Conservation (phyloP, 2,329 filamentous ascomycete genomes). For the Neonectria neomacrospora region DNA sequence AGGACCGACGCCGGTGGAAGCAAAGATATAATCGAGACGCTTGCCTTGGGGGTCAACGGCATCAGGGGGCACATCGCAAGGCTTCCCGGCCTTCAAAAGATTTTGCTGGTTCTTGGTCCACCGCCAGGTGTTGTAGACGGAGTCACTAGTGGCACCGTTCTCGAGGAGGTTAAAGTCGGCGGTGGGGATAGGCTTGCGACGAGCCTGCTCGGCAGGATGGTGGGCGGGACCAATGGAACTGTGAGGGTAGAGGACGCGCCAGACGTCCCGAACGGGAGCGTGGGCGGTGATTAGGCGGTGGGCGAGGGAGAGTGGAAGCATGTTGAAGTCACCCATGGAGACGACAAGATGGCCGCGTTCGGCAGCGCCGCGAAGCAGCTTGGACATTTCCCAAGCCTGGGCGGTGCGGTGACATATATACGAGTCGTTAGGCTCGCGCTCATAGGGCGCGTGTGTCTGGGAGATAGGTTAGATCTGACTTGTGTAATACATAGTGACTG, state of each 20-base stretch:
- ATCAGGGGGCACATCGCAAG: constrained; percentile 69
- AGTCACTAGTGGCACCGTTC: constrained; percentile 91
- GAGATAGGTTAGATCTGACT: constrained; percentile 8
- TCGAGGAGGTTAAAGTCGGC: constrained; percentile 80
- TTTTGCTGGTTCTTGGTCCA: constrained; percentile 81
- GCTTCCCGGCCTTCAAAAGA: constrained; percentile 68
- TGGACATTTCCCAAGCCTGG: constrained; percentile 95
- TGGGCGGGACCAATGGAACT: constrained; percentile 81
- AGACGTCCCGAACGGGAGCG: constrained; percentile 82
- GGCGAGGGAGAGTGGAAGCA: constrained; percentile 86
- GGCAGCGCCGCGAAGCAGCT: constrained; percentile 83
- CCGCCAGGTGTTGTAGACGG: constrained; percentile 90
- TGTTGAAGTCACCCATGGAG: constrained; percentile 94
- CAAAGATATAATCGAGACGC: constrained; percentile 94
- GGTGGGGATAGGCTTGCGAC: constrained; percentile 75
- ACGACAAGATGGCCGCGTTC: constrained; percentile 86
- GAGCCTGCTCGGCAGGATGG: constrained; percentile 72
- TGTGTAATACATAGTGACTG: not conserved
- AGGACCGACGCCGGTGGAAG: constrained; percentile 62
- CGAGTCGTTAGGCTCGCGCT: constrained; percentile 79
- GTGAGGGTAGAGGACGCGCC: constrained; percentile 85
- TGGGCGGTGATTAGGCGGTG: constrained; percentile 85
- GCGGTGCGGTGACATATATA: constrained; percentile 92
- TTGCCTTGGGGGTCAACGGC: constrained; percentile 80
- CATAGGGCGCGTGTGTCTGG: constrained; percentile 84